A percentile compares a stretch with the other conserved stretches of the same genome.
These are phyloP conservation scores for Pseudopithomyces maydicus DNA, from an alignment of 2,329 filamentous ascomycete genomes.

Conservation along the genomic window DNA sequence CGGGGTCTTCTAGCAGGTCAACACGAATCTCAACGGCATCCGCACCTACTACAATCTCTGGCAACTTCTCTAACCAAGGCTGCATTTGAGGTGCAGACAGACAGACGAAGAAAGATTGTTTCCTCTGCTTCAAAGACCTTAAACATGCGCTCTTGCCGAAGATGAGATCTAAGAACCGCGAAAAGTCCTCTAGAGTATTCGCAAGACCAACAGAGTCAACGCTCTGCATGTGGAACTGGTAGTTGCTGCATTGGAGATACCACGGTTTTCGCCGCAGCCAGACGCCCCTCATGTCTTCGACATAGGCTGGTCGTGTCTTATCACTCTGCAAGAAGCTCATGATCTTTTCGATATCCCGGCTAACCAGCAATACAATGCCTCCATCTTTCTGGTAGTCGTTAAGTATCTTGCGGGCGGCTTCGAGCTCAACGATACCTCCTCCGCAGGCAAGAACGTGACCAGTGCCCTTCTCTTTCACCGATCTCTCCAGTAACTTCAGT, in stretches of 20 bases:
- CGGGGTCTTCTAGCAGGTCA: conserved; percentile 80
- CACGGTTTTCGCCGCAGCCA: conserved; percentile 88
- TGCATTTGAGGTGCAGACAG: conserved; percentile 80
- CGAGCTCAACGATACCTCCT: conserved; percentile 87
- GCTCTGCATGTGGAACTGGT: conserved; percentile 85
- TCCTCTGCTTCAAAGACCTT: conserved; percentile 64
- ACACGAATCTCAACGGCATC: conserved; percentile 96
- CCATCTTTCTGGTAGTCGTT: conserved; percentile 73
- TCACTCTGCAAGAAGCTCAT: conserved; percentile 88
- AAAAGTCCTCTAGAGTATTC: conserved; percentile 69
- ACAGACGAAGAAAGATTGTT: conserved; percentile 88
- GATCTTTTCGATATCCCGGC: conserved; percentile 84
- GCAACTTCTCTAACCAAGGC: conserved; percentile 67
- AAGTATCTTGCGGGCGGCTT: conserved; percentile 77
- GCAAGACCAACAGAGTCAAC: conserved; percentile 56
- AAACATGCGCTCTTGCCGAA: conserved; percentile 64
- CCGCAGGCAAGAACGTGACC: conserved; percentile 91
- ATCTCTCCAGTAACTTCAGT: conserved; percentile 71
- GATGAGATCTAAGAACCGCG: conserved; percentile 72
- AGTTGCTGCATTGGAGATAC: conserved; percentile 92
- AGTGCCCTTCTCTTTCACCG: conserved; percentile 74
- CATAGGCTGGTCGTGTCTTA: conserved; percentile 88
- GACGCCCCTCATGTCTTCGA: conserved; percentile 88
- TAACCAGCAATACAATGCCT: conserved; percentile 84
- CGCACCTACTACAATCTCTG: conserved; percentile 77